Conservation (phyloP, 257 asterid species). For the Marsdenia floribunda region DNA sequence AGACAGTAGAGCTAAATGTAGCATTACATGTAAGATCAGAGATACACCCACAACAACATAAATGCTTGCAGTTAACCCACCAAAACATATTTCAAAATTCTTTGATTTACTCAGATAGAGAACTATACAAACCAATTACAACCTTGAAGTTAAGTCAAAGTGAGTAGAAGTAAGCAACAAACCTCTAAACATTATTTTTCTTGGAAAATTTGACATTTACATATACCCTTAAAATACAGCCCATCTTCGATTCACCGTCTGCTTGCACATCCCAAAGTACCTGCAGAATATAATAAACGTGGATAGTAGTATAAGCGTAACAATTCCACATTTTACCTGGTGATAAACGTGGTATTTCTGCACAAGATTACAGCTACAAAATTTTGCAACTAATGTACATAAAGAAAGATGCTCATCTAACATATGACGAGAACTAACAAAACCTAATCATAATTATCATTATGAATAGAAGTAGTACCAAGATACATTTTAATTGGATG, state of each 20-base stretch:
- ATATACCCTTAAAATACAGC: constrained; percentile 72
- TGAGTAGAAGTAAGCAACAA: too few species aligned
- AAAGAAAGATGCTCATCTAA: neutral
- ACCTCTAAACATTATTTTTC: constrained; percentile 95
- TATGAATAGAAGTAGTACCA: constrained; percentile 35
- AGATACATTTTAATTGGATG: constrained; percentile 93
- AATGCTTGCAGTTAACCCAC: too few species aligned
- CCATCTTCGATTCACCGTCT: constrained; percentile 42
- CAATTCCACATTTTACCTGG: too few species aligned
- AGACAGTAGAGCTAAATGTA: too few species aligned
- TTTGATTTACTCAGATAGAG: too few species aligned
- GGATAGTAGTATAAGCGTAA: too few species aligned
- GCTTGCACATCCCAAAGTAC: constrained; percentile 79
- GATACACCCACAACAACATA: too few species aligned
- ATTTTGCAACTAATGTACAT: constrained; percentile 63
- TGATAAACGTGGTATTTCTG: constrained; percentile 48
- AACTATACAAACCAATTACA: too few species aligned
- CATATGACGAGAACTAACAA: neutral
- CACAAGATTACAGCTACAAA: constrained; percentile 68
- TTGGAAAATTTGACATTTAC: constrained; percentile 71
- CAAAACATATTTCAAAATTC: too few species aligned
- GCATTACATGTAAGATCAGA: too few species aligned
- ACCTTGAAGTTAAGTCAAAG: too few species aligned
- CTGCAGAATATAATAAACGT: constrained; percentile 28
- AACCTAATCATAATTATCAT: neutral